Base-by-base conservation (phyloP, 148 eudicot species). In the Diospyros kaki region DNA sequence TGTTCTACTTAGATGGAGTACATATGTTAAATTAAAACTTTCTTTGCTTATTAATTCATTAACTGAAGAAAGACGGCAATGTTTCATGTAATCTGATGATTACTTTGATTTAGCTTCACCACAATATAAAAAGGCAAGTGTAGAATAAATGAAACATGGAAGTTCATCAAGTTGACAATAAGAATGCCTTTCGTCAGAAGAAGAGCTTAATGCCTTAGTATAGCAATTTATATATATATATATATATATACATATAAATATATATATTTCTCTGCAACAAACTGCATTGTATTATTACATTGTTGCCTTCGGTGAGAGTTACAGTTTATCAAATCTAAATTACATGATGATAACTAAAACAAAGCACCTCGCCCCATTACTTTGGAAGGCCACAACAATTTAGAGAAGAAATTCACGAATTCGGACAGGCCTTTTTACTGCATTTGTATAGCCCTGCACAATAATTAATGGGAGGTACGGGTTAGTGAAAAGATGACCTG, bases 401-500 rank as follows among this genome's bases (percentile, higher is more conserved):
- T 82, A 83, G 5, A 76, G 67, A 43, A 89, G 86, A 76, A 90
- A 87, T 64, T 95, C 99, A 28, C 88, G 90, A 39, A 93, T 80
- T 9, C 94, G 88, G 52, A 93, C 93, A 39, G 99, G 99, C 78
- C 94, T 90, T 81, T 91, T 95, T 28, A 95, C 99, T 58, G 99
- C 99, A 86, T 95, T 95, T 52, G 99, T 95, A 77, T 83, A 93
- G 53, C 99, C 99, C 99, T 95, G 91, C 82, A 82, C 45, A 74
- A 69, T 43, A 72, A 39, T 5, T 12, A 43, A 50, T 46, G 58
- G 1, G 50, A 28, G 28, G 17, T 4, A n/a, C n/a, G 71, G 63
- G 69, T 28, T 44, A 56, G 9, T 41, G 66, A 58, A 13, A 64
- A 41, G 14, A 46, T 14, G 58, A 10, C 11, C 28, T 28, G 42